Conservation (phyloP, 495 filamentous ascomycete species). For the Amphirosellinia nigrospora region DNA sequence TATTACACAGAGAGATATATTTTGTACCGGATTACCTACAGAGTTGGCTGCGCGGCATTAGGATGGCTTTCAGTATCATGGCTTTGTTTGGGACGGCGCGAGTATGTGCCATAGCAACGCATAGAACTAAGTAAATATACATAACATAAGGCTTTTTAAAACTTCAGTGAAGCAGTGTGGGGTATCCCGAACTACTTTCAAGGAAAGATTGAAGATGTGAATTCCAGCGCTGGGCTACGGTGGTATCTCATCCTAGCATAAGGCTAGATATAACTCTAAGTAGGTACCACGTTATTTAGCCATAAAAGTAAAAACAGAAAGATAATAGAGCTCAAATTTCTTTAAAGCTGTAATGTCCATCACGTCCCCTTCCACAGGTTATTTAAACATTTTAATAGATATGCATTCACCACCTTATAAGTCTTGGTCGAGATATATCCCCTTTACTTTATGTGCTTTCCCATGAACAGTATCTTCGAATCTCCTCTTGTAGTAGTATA, state of each 20-base stretch:
- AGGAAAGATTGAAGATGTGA: not conserved
- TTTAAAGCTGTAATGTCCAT: not conserved
- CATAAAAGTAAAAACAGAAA: not conserved
- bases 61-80: not conserved
- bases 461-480: too few relatives aligned
- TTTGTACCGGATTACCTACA: not conserved
- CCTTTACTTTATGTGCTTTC: too few relatives aligned
- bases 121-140: slow-evolving; percentile 16
- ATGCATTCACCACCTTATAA: too few relatives aligned
- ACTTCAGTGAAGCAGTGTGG: not conserved
- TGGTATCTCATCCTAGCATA: not conserved
- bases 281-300: too few relatives aligned
- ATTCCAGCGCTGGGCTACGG: not conserved
- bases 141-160: not conserved
- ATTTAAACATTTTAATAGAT: not conserved
- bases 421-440: too few relatives aligned
- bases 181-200: not conserved
- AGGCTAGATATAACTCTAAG: not conserved
- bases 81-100: not conserved
- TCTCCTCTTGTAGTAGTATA: too few relatives aligned
- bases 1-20: slow-evolving; percentile 1
- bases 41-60: not conserved
- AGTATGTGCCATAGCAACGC: slow-evolving; percentile 16
- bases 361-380: not conserved
- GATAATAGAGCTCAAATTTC: not conserved